Evolutionary conservation across 805 yeast species (phyloP), one percentile per base, ranked within the genome.

Genomic region (Novakomyces olei): DNA sequence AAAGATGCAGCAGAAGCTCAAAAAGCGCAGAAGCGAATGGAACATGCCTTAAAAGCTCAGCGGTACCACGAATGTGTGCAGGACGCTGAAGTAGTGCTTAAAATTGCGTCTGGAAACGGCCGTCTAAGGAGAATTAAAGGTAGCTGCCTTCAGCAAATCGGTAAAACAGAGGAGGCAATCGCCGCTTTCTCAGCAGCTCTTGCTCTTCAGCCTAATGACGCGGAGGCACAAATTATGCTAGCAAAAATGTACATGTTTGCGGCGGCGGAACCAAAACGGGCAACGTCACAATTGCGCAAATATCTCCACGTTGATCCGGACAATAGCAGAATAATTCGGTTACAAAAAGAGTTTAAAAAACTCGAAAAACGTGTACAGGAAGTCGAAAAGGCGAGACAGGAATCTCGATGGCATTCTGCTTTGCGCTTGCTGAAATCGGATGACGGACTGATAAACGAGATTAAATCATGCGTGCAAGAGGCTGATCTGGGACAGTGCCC

Each of bases 261-360:
- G 5, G 57, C 69, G 26, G 55, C 58, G 25, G 67, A 68, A 26
- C 67, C 61, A 37, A 65, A 65, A 10, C 58, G 59, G 17, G 63
- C 75, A 0, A 51, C 65, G 43, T 58, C 50, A 37, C 57, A 60
- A 26, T 57, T 72, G 17, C 65, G 72, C 41, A 69, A 65, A 39
- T 81, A 95, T 48, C 54, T 85, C 31, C 69, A 75, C 34, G 61
- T 68, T 28, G 85, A 85, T 49, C 76, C 79, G 50, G 94, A 79
- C 39, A n/a, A n/a, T n/a, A n/a, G n/a, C n/a, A n/a, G n/a, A n/a
- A n/a, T n/a, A n/a, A n/a, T n/a, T n/a, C n/a, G n/a, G n/a, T n/a
- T n/a, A n/a, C 64, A 62, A 40, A 53, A 54, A 18, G 54, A 51
- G 2, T 80, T 92, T 49, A 67, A 70, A 41, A 47, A 47, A 34